Conservation (phyloP, 1,284 basidiomycete species). For the Salmacisia buchloeana region DNA sequence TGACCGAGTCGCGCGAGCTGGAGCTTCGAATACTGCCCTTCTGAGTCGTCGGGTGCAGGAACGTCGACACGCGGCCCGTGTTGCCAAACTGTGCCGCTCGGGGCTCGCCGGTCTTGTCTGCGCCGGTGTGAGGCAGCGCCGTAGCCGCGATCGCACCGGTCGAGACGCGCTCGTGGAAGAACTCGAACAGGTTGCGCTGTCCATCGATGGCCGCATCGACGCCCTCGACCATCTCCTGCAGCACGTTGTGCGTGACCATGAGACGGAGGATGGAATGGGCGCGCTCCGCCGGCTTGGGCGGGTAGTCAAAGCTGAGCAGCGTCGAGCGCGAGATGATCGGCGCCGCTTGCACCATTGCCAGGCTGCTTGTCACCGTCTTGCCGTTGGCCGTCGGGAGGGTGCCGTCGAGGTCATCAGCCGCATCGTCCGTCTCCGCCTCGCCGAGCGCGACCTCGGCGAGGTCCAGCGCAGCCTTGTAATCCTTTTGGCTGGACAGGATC, state of each 20-base stretch:
- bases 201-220: constrained; percentile 73
- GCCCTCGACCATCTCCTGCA: constrained; percentile 79
- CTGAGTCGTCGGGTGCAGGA: constrained; percentile 15
- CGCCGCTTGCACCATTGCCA: constrained; percentile 30
- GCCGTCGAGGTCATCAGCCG: constrained; percentile 16
- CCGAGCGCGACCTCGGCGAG: constrained; percentile 64
- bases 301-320: constrained; percentile 55
- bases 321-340: constrained; percentile 33
- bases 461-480: constrained; percentile 72
- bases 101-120: not conserved
- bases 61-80: not conserved
- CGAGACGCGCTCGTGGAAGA: constrained; percentile 56
- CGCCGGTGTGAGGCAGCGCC: not conserved
- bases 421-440: constrained; percentile 41
- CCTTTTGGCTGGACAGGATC: constrained; percentile 69
- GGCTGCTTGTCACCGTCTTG: constrained; percentile 35
- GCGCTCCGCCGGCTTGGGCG: constrained; percentile 61
- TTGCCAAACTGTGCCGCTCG: constrained; percentile 2
- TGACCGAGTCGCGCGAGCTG: constrained; percentile 18
- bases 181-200: constrained; percentile 80
- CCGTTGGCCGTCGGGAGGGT: constrained; percentile 41
- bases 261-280: constrained; percentile 78
- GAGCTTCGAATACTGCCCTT: constrained; percentile 18
- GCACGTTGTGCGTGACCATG: constrained; percentile 75
- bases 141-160: constrained; percentile 11